Evolutionary conservation across 2,329 filamentous ascomycete genomes (phyloP).

Genomic region (Rasamsonia emersonii): DNA sequence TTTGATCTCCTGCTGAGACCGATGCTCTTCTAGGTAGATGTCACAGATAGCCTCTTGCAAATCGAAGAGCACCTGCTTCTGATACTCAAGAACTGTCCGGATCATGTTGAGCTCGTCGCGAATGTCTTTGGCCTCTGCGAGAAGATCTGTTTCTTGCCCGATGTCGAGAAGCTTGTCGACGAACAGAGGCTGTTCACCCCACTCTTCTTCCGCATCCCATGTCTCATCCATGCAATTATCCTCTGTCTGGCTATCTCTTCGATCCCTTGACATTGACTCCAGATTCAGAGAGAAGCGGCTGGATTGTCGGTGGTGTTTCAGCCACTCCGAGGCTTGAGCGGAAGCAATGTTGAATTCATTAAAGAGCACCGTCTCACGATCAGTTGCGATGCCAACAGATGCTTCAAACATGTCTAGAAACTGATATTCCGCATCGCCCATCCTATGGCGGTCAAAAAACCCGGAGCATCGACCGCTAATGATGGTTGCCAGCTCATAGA

Average conservation of each 20-base stretch:
- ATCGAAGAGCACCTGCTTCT: slow-evolving; percentile 26
- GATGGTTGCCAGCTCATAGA: slow-evolving; percentile 55
- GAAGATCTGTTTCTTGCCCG: slow-evolving; percentile 50
- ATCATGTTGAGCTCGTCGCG: slow-evolving; percentile 60
- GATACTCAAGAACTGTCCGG: slow-evolving; percentile 29
- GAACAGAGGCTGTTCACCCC: slow-evolving; percentile 38
- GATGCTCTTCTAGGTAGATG: slow-evolving; percentile 24
- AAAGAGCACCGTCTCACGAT: slow-evolving; percentile 52
- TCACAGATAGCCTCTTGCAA: slow-evolving; percentile 29
- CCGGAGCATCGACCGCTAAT: slow-evolving; percentile 54
- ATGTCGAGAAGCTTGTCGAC: slow-evolving; percentile 43
- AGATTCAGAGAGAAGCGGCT: slow-evolving; percentile 23
- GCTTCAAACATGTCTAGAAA: slow-evolving; percentile 62
- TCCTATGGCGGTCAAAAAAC: slow-evolving; percentile 51
- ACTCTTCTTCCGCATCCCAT: slow-evolving; percentile 13
- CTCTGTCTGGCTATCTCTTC: slow-evolving; percentile 6
- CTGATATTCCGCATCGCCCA: slow-evolving; percentile 52
- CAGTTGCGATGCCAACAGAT: slow-evolving; percentile 48
- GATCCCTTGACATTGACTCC: slow-evolving; percentile 3
- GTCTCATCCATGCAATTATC: slow-evolving; percentile 12
- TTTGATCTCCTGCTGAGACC: slow-evolving; percentile 41
- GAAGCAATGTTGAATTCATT: slow-evolving; percentile 52
- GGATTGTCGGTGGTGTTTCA: slow-evolving; percentile 41
- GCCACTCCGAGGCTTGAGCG: slow-evolving; percentile 47
- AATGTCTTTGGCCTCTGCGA: slow-evolving; percentile 59